Conservation (phyloP, 1,284 basidiomycete genomes). For the Mrakiaceae sp. region DNA sequence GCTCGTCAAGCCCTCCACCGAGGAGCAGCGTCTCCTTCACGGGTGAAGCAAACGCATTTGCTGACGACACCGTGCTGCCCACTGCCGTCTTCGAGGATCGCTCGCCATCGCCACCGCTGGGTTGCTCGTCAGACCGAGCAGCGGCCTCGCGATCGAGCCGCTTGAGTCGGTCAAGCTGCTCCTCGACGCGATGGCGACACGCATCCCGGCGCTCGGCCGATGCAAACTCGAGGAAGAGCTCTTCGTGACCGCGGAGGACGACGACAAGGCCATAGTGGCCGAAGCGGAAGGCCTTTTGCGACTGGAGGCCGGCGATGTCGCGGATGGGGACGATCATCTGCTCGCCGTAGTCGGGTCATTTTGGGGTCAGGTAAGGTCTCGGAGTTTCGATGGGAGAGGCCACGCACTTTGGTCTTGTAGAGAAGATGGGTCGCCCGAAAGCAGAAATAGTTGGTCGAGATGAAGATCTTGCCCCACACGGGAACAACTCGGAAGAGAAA, state of each 20-base stretch:
- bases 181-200: slow-evolving; percentile 61
- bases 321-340: slow-evolving; percentile 89
- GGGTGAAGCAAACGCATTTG: slow-evolving; percentile 31
- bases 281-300: slow-evolving; percentile 75
- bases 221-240: slow-evolving; percentile 89
- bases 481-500: slow-evolving; percentile 78
- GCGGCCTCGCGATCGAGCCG: slow-evolving; percentile 32
- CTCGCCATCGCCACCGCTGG: slow-evolving; percentile 50
- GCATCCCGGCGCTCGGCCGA: slow-evolving; percentile 63
- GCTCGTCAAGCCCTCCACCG: too few relatives aligned
- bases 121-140: slow-evolving; percentile 42
- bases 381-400: background rate
- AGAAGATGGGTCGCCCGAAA: slow-evolving; percentile 73
- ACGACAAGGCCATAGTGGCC: slow-evolving; percentile 79
- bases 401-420: slow-evolving; percentile 60
- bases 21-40: slow-evolving; percentile 22
- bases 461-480: slow-evolving; percentile 69
- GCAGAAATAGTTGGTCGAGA: slow-evolving; percentile 79
- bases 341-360: background rate
- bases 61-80: slow-evolving; percentile 41
- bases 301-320: slow-evolving; percentile 74
- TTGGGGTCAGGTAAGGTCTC: background rate
- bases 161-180: slow-evolving; percentile 64
- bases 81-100: slow-evolving; percentile 45
- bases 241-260: slow-evolving; percentile 89